A percentile compares a stretch with the other conserved stretches of the same genome.
Conservation (phyloP, 768 basidiomycete genomes). For the Galerina sulciceps region DNA sequence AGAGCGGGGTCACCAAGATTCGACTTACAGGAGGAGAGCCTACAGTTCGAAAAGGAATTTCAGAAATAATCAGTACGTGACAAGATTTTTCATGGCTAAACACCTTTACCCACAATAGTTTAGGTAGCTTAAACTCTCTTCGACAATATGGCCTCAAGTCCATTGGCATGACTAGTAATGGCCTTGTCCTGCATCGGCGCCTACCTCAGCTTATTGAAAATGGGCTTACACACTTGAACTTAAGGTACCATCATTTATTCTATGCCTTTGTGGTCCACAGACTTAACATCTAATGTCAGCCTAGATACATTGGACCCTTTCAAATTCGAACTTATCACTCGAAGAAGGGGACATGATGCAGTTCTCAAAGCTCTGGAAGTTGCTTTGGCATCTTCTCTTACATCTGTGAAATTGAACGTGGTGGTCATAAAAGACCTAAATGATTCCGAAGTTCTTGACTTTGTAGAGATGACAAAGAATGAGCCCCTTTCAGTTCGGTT, state of each 20-base stretch:
- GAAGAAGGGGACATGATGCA: slow-evolving; percentile 75
- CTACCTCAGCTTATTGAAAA: slow-evolving; percentile 68
- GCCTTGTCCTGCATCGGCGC: slow-evolving; percentile 73
- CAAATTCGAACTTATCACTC: slow-evolving; percentile 88
- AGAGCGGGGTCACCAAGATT: slow-evolving; percentile 85
- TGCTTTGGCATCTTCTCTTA: slow-evolving; percentile 59
- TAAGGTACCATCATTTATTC: slow-evolving; percentile 44
- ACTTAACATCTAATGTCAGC: slow-evolving; percentile 36
- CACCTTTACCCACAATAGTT: slow-evolving; percentile 1
- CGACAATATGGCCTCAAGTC: slow-evolving; percentile 64
- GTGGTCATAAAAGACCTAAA: slow-evolving; percentile 85
- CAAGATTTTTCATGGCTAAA: neutral
- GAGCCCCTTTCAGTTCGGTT: slow-evolving; percentile 74
- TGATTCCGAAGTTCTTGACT: slow-evolving; percentile 78
- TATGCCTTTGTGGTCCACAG: neutral
- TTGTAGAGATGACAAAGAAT: slow-evolving; percentile 76
- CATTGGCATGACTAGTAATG: slow-evolving; percentile 89
- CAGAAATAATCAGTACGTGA: slow-evolving; percentile 67
- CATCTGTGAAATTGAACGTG: slow-evolving; percentile 80
- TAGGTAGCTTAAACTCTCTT: slow-evolving; percentile 68
- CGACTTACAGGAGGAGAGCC: slow-evolving; percentile 90
- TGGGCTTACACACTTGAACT: slow-evolving; percentile 78
- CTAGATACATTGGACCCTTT: slow-evolving; percentile 85
- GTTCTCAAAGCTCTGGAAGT: slow-evolving; percentile 69
- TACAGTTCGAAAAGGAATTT: slow-evolving; percentile 76